Conservation (phyloP, 2,329 filamentous ascomycete genomes). For the Penicillium sp. region DNA sequence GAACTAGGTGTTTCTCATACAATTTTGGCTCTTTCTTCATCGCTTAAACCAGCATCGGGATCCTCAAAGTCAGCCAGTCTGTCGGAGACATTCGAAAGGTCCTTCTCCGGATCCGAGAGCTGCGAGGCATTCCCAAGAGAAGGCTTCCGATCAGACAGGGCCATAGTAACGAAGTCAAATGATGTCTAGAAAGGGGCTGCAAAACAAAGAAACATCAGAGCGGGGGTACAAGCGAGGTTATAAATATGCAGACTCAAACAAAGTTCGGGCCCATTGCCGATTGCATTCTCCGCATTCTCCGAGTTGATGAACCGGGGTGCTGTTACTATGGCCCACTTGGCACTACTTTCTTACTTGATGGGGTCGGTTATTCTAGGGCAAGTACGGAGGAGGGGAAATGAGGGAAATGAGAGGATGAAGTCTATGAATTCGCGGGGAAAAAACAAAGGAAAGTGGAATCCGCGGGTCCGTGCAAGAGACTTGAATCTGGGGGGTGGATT, state of each 20-base stretch:
- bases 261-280: neutral
- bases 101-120: conserved; percentile 22
- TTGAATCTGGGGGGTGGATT: no score
- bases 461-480: neutral
- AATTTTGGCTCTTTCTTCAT: conserved; percentile 58
- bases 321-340: neutral
- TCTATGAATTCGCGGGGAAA: neutral
- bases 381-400: no score
- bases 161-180: conserved; percentile 1
- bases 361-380: no score
- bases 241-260: conserved; percentile 3
- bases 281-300: neutral
- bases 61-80: conserved; percentile 38
- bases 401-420: no score
- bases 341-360: no score
- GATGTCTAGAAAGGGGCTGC: neutral
- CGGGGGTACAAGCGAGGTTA: conserved; percentile 10
- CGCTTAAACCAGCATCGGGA: conserved; percentile 61
- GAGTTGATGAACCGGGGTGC: neutral
- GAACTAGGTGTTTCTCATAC: conserved; percentile 41
- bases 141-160: conserved; percentile 10
- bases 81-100: conserved; percentile 2
- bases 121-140: conserved; percentile 2
- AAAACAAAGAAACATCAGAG: neutral
- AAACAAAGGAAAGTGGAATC: neutral